phyloP scores from a whole-genome alignment of 1,284 basidiomycete genomes.

The Papiliotrema fonsecae region DNA sequence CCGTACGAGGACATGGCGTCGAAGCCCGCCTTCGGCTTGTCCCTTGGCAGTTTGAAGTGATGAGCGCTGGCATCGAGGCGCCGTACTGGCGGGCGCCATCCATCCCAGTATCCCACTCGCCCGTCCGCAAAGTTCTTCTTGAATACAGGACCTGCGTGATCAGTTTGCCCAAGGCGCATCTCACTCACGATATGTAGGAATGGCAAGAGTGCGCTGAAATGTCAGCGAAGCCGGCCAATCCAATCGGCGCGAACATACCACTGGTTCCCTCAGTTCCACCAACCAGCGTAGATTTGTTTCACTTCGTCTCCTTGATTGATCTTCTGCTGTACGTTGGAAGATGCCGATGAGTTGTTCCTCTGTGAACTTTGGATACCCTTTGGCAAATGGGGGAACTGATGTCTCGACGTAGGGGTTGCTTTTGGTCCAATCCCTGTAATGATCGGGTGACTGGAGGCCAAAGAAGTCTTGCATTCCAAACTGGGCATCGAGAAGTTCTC shows the following conservation, averaged over 20 bases:
- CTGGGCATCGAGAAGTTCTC: not conserved
- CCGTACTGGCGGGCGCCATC: not conserved
- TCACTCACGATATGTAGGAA: not conserved
- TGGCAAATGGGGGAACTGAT: not conserved
- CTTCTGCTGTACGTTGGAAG: too few species aligned
- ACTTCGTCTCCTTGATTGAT: too few species aligned
- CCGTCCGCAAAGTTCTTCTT: too few species aligned
- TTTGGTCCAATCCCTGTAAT: not conserved
- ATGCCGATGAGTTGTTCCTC: too few species aligned
- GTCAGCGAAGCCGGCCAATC: not conserved
- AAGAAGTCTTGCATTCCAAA: not conserved
- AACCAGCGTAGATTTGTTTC: too few species aligned
- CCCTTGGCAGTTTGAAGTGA: too few species aligned
- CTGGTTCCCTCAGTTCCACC: too few species aligned
- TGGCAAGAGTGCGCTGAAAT: not conserved
- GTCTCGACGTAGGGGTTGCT: not conserved
- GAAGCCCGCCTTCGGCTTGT: too few species aligned
- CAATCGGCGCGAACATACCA: too few species aligned
- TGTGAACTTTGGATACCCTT: not conserved
- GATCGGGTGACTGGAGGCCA: not conserved
- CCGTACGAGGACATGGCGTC: too few species aligned
- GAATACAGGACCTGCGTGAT: not conserved
- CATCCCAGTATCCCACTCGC: slow-evolving; percentile 1
- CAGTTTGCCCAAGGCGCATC: not conserved
- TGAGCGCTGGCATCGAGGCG: too few species aligned